phyloP scores from a whole-genome alignment of 305 asterid species.

The Fraxinus ornus region DNA sequence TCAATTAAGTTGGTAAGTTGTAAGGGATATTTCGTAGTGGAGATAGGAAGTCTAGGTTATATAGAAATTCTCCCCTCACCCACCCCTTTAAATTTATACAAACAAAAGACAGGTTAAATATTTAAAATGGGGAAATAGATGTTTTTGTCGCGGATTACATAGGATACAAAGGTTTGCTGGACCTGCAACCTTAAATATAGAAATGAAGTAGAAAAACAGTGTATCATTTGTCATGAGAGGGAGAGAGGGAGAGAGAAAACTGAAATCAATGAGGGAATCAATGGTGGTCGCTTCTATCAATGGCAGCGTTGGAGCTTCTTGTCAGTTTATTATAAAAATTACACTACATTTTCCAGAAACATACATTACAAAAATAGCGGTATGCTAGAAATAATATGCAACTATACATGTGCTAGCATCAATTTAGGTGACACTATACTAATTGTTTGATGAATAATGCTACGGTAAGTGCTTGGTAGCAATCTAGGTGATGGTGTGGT shows the following conservation, averaged over 20 bases:
- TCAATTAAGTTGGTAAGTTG: neutral
- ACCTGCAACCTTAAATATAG: conserved; percentile 20
- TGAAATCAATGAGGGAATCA: conserved; percentile 37
- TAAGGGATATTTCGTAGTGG: neutral
- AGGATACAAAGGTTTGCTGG: neutral
- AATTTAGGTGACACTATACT: no score
- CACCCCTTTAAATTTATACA: neutral
- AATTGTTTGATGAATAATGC: no score
- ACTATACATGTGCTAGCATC: no score
- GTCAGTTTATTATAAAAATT: conserved; percentile 44
- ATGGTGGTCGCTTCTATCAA: conserved; percentile 56
- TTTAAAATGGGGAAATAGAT: conserved; percentile 2
- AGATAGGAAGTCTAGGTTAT: conserved; percentile 14
- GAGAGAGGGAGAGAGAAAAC: conserved; percentile 28
- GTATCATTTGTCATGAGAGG: neutral
- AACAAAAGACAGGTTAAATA: neutral
- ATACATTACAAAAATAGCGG: no score
- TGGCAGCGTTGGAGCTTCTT: conserved; percentile 51
- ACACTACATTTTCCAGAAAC: conserved; percentile 9
- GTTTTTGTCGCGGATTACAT: neutral
- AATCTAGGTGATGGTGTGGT: no score
- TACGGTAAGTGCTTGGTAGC: no score
- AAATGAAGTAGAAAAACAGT: conserved; percentile 6
- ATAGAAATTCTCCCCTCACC: neutral
- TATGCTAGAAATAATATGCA: no score